A percentile compares a stretch with the other conserved stretches of the same genome.
Conservation (phyloP, 306 rosid genomes). For the Datisca glomerata region DNA sequence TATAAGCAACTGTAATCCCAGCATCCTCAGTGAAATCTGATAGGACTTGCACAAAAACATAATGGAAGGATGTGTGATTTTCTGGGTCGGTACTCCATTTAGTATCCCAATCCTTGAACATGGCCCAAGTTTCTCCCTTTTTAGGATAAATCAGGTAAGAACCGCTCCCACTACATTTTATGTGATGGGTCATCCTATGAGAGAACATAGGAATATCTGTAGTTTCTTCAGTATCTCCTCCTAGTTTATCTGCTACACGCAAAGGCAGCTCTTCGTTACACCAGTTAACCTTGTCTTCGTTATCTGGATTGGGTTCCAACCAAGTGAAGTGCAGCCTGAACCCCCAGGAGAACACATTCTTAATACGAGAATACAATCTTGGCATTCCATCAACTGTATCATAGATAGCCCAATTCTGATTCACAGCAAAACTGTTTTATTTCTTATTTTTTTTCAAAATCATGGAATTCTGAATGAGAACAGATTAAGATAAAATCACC, state of each 20-base stretch:
- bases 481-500: no score
- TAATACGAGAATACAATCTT: slow-evolving; percentile 65
- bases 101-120: slow-evolving; percentile 72
- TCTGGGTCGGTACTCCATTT: slow-evolving; percentile 58
- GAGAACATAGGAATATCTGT: slow-evolving; percentile 41
- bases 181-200: slow-evolving; percentile 39
- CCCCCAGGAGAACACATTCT: slow-evolving; percentile 44
- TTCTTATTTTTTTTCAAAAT: slow-evolving; percentile 50
- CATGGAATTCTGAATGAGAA: slow-evolving; percentile 67
- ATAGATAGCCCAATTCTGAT: slow-evolving; percentile 71
- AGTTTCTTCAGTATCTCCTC: slow-evolving; percentile 21
- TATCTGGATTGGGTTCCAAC: slow-evolving; percentile 57
- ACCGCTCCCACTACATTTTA: slow-evolving; percentile 21
- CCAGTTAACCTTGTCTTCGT: slow-evolving; percentile 46
- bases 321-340: slow-evolving; percentile 57
- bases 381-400: slow-evolving; percentile 66
- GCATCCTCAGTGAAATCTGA: slow-evolving; percentile 40
- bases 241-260: slow-evolving; percentile 57
- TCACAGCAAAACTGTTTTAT: slow-evolving; percentile 31
- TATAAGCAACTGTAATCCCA: slow-evolving; percentile 53
- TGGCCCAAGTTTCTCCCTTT: slow-evolving; percentile 91
- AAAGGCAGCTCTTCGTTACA: slow-evolving; percentile 38
- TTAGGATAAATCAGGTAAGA: slow-evolving; percentile 47
- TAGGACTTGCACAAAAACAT: slow-evolving; percentile 56
- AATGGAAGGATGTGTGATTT: slow-evolving; percentile 26